A percentile compares a stretch with the other conserved stretches of the same genome.
phyloP scores from a whole-genome alignment of 345 rosid species.

The Brassica incana region DNA sequence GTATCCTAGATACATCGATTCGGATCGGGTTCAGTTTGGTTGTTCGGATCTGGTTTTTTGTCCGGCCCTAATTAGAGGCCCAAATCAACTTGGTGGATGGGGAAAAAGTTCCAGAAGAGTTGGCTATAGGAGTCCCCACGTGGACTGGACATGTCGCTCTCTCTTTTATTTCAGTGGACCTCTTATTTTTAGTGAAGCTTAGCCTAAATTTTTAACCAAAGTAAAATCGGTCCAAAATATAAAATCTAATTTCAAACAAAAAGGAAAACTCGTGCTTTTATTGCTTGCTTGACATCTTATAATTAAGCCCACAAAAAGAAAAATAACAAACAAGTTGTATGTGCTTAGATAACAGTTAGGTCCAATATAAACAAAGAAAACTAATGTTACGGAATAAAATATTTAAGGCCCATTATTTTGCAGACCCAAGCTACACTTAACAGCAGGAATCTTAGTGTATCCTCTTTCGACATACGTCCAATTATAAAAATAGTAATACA shows the following conservation, averaged over 20 bases:
- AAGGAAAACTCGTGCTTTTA: not conserved
- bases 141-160: conserved; percentile 28
- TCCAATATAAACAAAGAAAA: not conserved
- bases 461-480: conserved; percentile 1
- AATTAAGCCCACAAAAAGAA: conserved; percentile 11
- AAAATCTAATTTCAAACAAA: not conserved
- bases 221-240: not conserved
- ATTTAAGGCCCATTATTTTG: not conserved
- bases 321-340: not conserved
- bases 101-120: conserved; percentile 15
- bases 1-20: too few species aligned
- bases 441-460: not conserved
- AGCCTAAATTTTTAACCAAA: too few species aligned
- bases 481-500: not conserved
- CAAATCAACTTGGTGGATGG: conserved; percentile 29
- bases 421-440: not conserved
- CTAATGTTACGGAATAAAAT: not conserved
- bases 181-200: not conserved
- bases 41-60: too few species aligned
- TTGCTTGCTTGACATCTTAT: not conserved
- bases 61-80: not conserved
- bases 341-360: not conserved
- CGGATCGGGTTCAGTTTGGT: too few species aligned
- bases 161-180: conserved; percentile 28
- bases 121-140: conserved; percentile 24